A percentile compares a stretch with the other conserved stretches of the same genome.
Conservation (phyloP, 306 rosid genomes). For the Malus asiatica region DNA sequence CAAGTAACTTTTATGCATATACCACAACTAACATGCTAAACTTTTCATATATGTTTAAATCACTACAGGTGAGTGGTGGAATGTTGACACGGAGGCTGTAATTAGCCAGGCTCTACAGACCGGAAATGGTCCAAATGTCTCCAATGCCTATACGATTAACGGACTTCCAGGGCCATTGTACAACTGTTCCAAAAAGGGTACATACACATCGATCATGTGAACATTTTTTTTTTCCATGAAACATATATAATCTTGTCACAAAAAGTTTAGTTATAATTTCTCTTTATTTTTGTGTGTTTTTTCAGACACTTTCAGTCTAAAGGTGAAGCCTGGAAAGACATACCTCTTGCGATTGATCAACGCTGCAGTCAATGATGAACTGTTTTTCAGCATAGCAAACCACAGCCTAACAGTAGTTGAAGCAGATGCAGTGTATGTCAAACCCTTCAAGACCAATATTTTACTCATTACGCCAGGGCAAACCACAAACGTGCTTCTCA, state of each 20-base stretch:
- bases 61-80: constrained; percentile 74
- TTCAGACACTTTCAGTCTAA: constrained; percentile 50
- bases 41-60: not conserved
- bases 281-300: constrained; percentile 6
- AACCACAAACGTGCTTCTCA: constrained; percentile 52
- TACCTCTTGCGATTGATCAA: constrained; percentile 69
- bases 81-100: constrained; percentile 50
- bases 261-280: not conserved
- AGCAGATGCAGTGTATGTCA: constrained; percentile 60
- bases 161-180: constrained; percentile 72
- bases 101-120: constrained; percentile 58
- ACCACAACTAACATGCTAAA: not conserved
- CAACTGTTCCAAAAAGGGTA: constrained; percentile 55
- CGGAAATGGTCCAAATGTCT: constrained; percentile 63
- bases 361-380: constrained; percentile 76
- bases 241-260: not conserved
- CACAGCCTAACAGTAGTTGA: constrained; percentile 53
- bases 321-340: constrained; percentile 63
- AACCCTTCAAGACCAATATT: constrained; percentile 41
- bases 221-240: not conserved
- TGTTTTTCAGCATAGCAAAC: constrained; percentile 71
- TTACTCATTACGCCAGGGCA: constrained; percentile 57
- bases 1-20: not conserved
- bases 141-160: constrained; percentile 65
- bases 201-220: not conserved